These are phyloP conservation scores for Ehretia macrophylla DNA, from an alignment of 257 asterid species.

Conservation along the genomic window DNA sequence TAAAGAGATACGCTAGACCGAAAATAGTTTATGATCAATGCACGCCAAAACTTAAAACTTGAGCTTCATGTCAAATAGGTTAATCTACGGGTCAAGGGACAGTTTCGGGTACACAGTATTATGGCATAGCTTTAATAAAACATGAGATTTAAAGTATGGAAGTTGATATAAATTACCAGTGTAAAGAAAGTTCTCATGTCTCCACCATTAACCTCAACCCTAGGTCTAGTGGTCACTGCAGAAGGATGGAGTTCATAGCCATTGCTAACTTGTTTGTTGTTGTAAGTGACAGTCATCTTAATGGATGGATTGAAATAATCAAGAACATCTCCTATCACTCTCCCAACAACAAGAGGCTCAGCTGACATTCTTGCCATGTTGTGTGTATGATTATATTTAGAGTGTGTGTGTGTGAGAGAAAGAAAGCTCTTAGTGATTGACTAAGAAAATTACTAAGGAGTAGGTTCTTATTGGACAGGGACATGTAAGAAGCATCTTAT, in stretches of 20 bases:
- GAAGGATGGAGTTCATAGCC: slow-evolving; percentile 78
- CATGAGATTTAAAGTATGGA: neutral
- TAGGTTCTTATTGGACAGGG: neutral
- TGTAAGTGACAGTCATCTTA: slow-evolving; percentile 41
- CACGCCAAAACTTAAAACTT: no score
- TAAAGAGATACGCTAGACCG: no score
- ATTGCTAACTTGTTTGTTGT: slow-evolving; percentile 53
- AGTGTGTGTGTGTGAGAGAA: neutral
- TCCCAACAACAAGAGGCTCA: slow-evolving; percentile 68
- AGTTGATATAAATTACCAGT: slow-evolving; percentile 29
- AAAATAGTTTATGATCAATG: no score
- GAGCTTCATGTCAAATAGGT: neutral
- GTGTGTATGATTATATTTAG: neutral
- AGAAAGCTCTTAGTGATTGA: neutral
- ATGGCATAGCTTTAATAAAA: neutral
- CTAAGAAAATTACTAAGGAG: neutral
- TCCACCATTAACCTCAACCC: slow-evolving; percentile 51
- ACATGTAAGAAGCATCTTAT: neutral
- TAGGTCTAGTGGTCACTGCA: slow-evolving; percentile 43
- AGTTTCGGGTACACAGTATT: no score
- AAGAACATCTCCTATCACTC: slow-evolving; percentile 81
- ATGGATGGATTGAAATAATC: slow-evolving; percentile 47
- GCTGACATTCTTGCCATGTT: slow-evolving; percentile 41
- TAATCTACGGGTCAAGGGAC: no score
- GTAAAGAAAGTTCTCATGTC: slow-evolving; percentile 76